Base-by-base conservation (phyloP, 306 rosid genomes). In the Sechiopsis laciniata region DNA sequence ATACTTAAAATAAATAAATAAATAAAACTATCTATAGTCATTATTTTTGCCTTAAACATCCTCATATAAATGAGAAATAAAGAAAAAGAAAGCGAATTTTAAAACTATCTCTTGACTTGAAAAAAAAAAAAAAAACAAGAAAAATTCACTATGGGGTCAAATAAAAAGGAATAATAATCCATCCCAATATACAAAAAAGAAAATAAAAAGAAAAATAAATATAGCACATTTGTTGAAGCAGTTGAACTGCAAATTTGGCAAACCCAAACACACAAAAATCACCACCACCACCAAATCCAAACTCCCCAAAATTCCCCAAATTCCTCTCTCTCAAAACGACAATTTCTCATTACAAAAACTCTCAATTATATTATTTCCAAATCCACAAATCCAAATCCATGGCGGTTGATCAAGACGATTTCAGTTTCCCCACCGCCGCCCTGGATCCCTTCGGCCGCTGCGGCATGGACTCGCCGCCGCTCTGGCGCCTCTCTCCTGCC, bases 191-290 rank as follows among this genome's bases (percentile, higher is more conserved):
- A 50, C 50, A 69, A 24, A 51, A 32, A 58, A 50, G 50, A 69
- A 24, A 51, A 32, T n/a, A 69, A 24, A 51, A 32, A 58, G 22
- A 21, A 69, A 24, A 51, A 32, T n/a, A 22, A 69, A 24, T 26
- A 51, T 22, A 70, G 48, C 60, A 70, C 8, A 54, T 32, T 73
- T 73, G 76, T 56, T 73, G 76, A 73, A 73, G 76, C 76, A 73
- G 76, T 58, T 73, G 40, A 60, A 56, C 76, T 56, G 55, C 65
- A 73, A 73, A 56, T 73, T 73, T 54, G 35, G 16, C 45, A 24
- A 35, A 53, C 17, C 64, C 65, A 59, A 24, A 22, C 57, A 64
- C 70, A 32, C 21, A 73, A 12, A 21, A 50, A 50, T 50, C 54
- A 59, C 10, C 42, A 13, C 17, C 57, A 13, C 14, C 42, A 59